These are phyloP conservation scores for Cordyceps pruinosa DNA, from an alignment of 2,329 filamentous ascomycete genomes.

Conservation along the genomic window DNA sequence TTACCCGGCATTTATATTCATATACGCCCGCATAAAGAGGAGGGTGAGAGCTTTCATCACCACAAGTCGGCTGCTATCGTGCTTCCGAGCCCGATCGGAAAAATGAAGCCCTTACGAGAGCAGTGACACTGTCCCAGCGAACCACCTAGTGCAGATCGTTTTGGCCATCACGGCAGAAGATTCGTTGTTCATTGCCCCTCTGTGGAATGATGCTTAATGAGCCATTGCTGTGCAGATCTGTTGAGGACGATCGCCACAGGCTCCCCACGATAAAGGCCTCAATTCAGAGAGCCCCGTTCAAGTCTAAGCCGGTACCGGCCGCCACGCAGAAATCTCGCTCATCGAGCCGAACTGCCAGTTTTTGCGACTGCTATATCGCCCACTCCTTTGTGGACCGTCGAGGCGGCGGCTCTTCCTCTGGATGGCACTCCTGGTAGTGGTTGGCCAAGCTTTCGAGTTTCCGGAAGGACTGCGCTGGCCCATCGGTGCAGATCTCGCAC, in stretches of 20 bases:
- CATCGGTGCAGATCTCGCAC: not conserved
- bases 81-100: not conserved
- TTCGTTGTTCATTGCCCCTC: not conserved
- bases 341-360: not conserved
- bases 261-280: not conserved
- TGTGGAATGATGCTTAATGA: not conserved
- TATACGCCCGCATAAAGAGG: not conserved
- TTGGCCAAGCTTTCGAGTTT: not conserved
- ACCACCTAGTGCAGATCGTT: not conserved
- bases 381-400: too few species aligned
- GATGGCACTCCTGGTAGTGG: not conserved
- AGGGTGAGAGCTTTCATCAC: not conserved
- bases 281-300: not conserved
- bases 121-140: not conserved
- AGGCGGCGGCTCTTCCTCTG: too few species aligned
- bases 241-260: not conserved
- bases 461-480: not conserved
- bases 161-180: not conserved
- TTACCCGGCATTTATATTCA: not conserved
- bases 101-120: not conserved
- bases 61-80: not conserved
- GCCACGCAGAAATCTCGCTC: not conserved
- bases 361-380: not conserved
- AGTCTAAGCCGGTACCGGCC: not conserved
- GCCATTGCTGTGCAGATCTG: not conserved